Evolutionary conservation across 495 filamentous ascomycete species (phyloP).

Genomic region (Wilcoxina mikolae): DNA sequence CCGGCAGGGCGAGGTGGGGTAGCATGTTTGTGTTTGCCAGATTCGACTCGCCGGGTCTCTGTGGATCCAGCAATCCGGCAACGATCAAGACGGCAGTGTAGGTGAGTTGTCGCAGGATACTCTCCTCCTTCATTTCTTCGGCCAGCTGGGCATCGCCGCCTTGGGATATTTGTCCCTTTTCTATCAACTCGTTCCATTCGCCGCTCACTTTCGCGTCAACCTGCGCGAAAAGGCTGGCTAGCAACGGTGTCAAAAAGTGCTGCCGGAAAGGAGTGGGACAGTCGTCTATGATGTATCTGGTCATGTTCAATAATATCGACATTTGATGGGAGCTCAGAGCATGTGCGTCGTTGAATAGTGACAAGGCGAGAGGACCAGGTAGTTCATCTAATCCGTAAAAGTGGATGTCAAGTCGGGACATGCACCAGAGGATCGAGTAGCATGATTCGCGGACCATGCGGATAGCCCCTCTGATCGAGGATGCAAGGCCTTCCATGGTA

Average conservation of each 20-base stretch:
- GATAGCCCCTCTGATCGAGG: conserved; percentile 74
- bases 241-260: conserved; percentile 74
- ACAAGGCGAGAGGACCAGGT: conserved; percentile 66
- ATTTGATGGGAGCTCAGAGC: conserved; percentile 84
- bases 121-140: conserved; percentile 97
- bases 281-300: conserved; percentile 73
- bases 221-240: conserved; percentile 67
- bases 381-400: conserved; percentile 84
- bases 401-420: conserved; percentile 70
- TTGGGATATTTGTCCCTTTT: conserved; percentile 38
- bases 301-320: conserved; percentile 72
- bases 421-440: conserved; percentile 85
- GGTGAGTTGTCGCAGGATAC: conserved; percentile 84
- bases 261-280: conserved; percentile 63
- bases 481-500: conserved; percentile 86
- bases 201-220: conserved; percentile 71
- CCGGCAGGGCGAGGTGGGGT: conserved; percentile 18
- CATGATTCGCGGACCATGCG: conserved; percentile 79
- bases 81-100: conserved; percentile 84
- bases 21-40: conserved; percentile 15
- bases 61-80: conserved; percentile 68
- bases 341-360: conserved; percentile 69
- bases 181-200: conserved; percentile 66
- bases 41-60: conserved; percentile 37
- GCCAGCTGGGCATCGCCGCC: conserved; percentile 55